Evolutionary conservation across 2,329 filamentous ascomycete species (phyloP), one percentile per base, ranked within the genome.

Genomic region (Aureobasidium sp.): DNA sequence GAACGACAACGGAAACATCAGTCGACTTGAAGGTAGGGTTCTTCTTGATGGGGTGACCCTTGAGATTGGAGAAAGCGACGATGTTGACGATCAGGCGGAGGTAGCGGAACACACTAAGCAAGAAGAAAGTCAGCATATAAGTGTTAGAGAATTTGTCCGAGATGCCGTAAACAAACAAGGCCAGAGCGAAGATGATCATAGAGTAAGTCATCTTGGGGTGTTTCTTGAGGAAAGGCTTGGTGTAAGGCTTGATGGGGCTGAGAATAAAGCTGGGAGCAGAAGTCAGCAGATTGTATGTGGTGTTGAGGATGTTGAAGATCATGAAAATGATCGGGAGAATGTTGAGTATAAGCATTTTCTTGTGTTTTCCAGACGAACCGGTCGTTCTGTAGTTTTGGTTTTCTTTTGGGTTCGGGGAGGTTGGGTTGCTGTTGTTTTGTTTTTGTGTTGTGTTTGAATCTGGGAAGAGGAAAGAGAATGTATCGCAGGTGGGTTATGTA

Each of bases 1-100:
- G 72, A 21, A 73, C 65, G 32, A 73, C 62, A 48, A 73, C 68
- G 1, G 70, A 69, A 27, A 68, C 69, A 62, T 73, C 69, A 13
- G 61, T 37, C 3, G 66, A 57, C 11, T 50, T 66, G 64, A 65
- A 72, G 7, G 41, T 66, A 8, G 72, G 72, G 4, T 65, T 66
- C n/a, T 34, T 32, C 14, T 25, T 34, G 25, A 71, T 55, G 2
- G 66, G 66, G n/a, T 66, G 67, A 5, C 70, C 64, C 53, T 68
- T 68, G 66, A 68, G 71, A 13, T 63, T 64, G 54, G 62, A 21
- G 57, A 67, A 71, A 11, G 69, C 66, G 61, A 62, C 65, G 47
- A 71, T 68, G 47, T 68, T 64, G 29, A 72, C 70, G 25, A 73
- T 37, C 16, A 69, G 65, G 47, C 69, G 69, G 39, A 66, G 27